These are phyloP conservation scores for Rubus idaeus DNA, from an alignment of 306 rosid species.

Conservation along the genomic window DNA sequence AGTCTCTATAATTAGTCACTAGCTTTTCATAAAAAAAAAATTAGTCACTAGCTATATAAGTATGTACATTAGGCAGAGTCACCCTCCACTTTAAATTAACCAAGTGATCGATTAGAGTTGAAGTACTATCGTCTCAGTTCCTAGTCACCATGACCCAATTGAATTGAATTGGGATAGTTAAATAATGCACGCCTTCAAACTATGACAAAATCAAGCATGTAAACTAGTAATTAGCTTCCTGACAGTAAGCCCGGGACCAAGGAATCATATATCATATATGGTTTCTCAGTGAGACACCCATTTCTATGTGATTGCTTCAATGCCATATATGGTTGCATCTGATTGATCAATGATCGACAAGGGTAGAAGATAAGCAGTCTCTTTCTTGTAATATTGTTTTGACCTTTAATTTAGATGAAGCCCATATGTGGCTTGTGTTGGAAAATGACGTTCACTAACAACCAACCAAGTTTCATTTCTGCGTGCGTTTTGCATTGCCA, in stretches of 20 bases:
- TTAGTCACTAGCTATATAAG: neutral
- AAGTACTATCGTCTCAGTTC: constrained; percentile 35
- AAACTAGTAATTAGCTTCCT: constrained; percentile 9
- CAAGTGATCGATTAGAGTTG: constrained; percentile 28
- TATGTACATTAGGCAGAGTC: constrained; percentile 9
- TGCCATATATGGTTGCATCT: constrained; percentile 32
- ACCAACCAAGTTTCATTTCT: constrained; percentile 22
- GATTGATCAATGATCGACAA: constrained; percentile 11
- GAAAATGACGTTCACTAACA: constrained; percentile 23
- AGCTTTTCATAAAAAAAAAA: too few species aligned
- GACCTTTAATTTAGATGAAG: neutral
- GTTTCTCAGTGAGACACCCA: constrained; percentile 30
- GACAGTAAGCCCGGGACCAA: constrained; percentile 34
- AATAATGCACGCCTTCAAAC: constrained; percentile 26
- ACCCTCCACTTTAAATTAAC: constrained; percentile 18
- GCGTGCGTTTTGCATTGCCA: constrained; percentile 26
- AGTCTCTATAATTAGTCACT: neutral
- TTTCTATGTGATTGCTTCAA: constrained; percentile 12
- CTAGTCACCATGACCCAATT: constrained; percentile 49
- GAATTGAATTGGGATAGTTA: constrained; percentile 14
- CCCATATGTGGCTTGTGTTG: neutral
- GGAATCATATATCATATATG: constrained; percentile 8
- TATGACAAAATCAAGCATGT: constrained; percentile 24
- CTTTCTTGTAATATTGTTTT: neutral
- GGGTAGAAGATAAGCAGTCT: constrained; percentile 21